Percentiles rank a stretch among this genome's conserved stretches.
Conservation (phyloP, 495 filamentous ascomycete species). For the Penicillium robsamsonii region DNA sequence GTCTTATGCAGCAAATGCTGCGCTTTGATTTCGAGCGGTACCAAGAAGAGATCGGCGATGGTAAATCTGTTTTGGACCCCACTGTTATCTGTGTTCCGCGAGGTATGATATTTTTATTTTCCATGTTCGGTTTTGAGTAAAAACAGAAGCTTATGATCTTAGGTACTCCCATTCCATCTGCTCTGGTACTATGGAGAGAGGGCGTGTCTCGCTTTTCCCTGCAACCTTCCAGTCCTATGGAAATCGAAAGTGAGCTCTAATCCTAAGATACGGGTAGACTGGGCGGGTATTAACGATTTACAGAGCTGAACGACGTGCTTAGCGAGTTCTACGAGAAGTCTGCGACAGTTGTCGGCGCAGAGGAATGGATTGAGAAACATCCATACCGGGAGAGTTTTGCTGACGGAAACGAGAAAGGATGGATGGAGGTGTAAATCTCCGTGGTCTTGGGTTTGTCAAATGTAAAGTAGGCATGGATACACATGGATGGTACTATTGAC, state of each 20-base stretch:
- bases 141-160: background rate
- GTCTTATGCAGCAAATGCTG: constrained; percentile 12
- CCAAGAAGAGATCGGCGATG: constrained; percentile 5
- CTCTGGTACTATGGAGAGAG: constrained; percentile 7
- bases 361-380: constrained; percentile 11
- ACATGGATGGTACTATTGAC: background rate
- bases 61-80: constrained; percentile 2
- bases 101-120: background rate
- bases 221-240: constrained; percentile 5
- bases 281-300: background rate
- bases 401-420: constrained; percentile 7
- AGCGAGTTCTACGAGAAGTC: constrained; percentile 11
- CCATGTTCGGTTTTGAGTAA: background rate
- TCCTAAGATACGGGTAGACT: background rate
- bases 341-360: constrained; percentile 1
- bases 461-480: background rate
- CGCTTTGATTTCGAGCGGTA: constrained; percentile 10
- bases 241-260: constrained; percentile 6
- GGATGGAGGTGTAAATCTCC: constrained; percentile 1
- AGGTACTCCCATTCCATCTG: constrained; percentile 7
- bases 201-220: constrained; percentile 8
- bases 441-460: background rate
- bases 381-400: constrained; percentile 8
- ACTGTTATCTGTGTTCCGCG: constrained; percentile 3
- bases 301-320: constrained; percentile 3